Evolutionary conservation across 148 eudicot genomes (phyloP), one percentile per base, ranked within the genome.

Genomic region (Chenopodium suecicum): DNA sequence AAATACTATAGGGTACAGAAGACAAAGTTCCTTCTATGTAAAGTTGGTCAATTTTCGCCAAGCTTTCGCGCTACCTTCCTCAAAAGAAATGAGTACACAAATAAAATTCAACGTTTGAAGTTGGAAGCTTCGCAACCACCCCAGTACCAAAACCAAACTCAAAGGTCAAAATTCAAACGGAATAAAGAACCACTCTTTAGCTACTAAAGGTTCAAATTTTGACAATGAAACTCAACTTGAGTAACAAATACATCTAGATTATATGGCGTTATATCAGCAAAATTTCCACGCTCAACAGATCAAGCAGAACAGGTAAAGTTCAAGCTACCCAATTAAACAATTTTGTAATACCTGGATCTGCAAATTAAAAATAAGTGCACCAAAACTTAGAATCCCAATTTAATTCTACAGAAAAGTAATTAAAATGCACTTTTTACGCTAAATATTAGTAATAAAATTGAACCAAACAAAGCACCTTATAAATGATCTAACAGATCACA

Each of bases 291-390:
- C 75, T 83, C 78, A 76, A 78, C 47, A 73, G 78, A 85, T 76
- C 74, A 80, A 78, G 62, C 13, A 78, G 9, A 78, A 56, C 82
- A 84, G 16, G 74, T 70, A 78, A 78, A 78, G 63, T 54, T 80
- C 79, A 79, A 80, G 78, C 52, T 47, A 73, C 82, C 76, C 77
- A 84, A 54, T 69, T 46, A 73, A 47, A 72, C 78, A 29, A 83
- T 63, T 34, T 88, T 80, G 63, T 62, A 76, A 83, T 84, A 78
- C 74, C 84, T 78, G 83, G 90, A 87, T 87, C 91, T 82, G 88
- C 85, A 76, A 41, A 75, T 23, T 27, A 80, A 67, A 74, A 62
- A 27, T 32, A 20, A 14, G 32, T 32, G 23, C 69, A 5, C 34
- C 73, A 83, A 9, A 75, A 66, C 32, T 69, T 64, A 77, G 68